phyloP scores from a whole-genome alignment of 345 rosid species.

The Camelina laxa region DNA sequence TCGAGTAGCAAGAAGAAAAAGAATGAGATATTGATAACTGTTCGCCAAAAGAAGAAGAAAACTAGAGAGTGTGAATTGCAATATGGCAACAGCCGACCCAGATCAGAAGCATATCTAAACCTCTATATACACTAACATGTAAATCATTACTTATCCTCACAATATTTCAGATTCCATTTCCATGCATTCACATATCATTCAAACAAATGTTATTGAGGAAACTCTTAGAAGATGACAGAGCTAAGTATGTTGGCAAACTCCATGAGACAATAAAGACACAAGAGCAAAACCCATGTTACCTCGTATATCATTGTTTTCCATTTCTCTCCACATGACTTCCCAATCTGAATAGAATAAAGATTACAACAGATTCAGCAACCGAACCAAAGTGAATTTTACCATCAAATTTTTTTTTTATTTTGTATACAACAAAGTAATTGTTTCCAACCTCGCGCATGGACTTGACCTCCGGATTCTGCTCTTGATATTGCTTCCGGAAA shows the following conservation, averaged over 20 bases:
- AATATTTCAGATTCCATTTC: slow-evolving; percentile 3
- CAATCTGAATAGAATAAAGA: slow-evolving; percentile 58
- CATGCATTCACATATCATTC: not conserved
- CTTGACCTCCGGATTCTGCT: slow-evolving; percentile 84
- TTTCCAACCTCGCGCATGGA: slow-evolving; percentile 80
- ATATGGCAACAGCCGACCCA: slow-evolving; percentile 12
- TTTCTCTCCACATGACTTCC: slow-evolving; percentile 95
- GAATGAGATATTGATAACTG: not conserved
- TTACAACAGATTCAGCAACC: slow-evolving; percentile 21
- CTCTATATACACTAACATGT: not conserved
- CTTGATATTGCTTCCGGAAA: slow-evolving; percentile 85
- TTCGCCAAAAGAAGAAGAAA: not conserved
- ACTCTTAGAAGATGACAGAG: slow-evolving; percentile 1
- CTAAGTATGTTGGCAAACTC: slow-evolving; percentile 3
- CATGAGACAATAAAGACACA: slow-evolving; percentile 20
- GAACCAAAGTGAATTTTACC: not conserved
- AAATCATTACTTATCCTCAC: slow-evolving; percentile 9
- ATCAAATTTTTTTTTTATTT: not conserved
- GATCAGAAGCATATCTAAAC: slow-evolving; percentile 6
- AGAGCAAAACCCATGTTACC: slow-evolving; percentile 43
- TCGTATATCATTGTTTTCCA: slow-evolving; percentile 91
- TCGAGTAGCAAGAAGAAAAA: slow-evolving; percentile 1
- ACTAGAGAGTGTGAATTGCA: not conserved
- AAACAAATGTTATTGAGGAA: not conserved
- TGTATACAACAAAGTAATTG: not conserved